Evolutionary conservation across 805 yeast species (phyloP), one percentile per base, ranked within the genome.

Genomic region (Wilhelminamyces savonicus): DNA sequence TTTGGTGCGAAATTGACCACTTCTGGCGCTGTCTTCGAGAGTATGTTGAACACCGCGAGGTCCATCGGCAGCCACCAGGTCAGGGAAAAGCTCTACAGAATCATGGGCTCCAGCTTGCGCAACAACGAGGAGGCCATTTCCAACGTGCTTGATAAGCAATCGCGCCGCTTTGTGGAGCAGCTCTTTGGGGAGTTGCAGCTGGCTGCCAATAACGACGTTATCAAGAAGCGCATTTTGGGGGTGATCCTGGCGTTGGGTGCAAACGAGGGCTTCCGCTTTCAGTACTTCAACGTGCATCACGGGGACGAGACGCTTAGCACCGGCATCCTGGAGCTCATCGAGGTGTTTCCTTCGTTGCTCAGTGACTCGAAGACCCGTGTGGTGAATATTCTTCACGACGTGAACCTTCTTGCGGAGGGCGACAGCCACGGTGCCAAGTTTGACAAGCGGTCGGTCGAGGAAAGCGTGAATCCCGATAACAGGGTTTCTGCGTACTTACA

Each of bases 101-200:
- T 81, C 17, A 59, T 87, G 34, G 78, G 82, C 0, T 67, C 84
- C 4, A 55, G 88, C 4, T 52, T 86, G 26, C 67, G 95, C 43
- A 86, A 86, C 50, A 87, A 87, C 48, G 76, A 75, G 2, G 71
- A 69, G 2, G 86, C 87, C 0, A 39, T 68, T 2, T 52, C 52
- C 2, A 62, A 62, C 31, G 56, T 70, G 10, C 34, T 58, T 20
- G 31, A 38, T 4, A 42, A 47, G 16, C 48, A 49, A 23, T 31
- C 43, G 7, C 22, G 26, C 12, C 31, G 15, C 11, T 51, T 50
- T 26, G 35, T 55, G 5, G 37, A 38, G 9, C 32, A 35, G 10
- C 39, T 55, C 16, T 52, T 53, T 25, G 27, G 27, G 1, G 35
- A 43, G n/a, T 49, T 62, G 32, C 22, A 27, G 4, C 29, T 36